Base-by-base conservation (phyloP, 805 yeast species). In the Torulaspora delbrueckii region DNA sequence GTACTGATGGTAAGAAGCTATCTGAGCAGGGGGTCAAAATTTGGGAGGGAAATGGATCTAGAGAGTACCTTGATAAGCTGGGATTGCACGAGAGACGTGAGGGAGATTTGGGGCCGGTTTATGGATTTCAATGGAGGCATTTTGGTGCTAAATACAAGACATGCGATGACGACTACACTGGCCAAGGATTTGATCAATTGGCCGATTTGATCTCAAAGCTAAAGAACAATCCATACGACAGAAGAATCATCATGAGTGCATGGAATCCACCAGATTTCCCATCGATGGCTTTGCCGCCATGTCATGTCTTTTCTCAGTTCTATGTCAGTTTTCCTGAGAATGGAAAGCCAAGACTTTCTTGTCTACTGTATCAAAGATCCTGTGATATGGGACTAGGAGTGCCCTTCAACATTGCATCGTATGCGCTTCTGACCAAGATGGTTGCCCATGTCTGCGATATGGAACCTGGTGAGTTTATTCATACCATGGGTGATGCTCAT, bases 331-430 rank as follows among this genome's bases (percentile, higher is more conserved):
- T 85, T 70, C 91, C 95, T n/a, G 62, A 68, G 40, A 71, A 70
- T 23, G 48, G 55, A 38, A 79, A 68, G 56, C 95, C 95, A 18
- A 80, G 75, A 58, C 75, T 93, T 45, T 85, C 93, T 9, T 93
- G 99, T 65, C 77, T 84, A 47, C 72, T 93, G 71, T 93, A 93
- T 67, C 99, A 93, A 70, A 79, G 99, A 59, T 86, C 96, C n/a
- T 91, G 98, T 67, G 99, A 93, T 62, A 90, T 93, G 96, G 99
- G 99, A 0, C 76, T 93, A n/a, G 99, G 99, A 10, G 98, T 93
- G 18, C 99, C 99, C 0, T 93, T 93, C 68, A 93, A 93, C 63
- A 93, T 93, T 59, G 99, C 99, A 0, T 88, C 97, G 0, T 93
- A 93, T 63, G 96, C 99, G 0, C 71, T 93, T 44, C 73, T 93